Percentiles rank a stretch among this genome's conserved stretches.
These are phyloP conservation scores for Avena sativa DNA, from an alignment of 176 grass and related monocot species.

Conservation along the genomic window DNA sequence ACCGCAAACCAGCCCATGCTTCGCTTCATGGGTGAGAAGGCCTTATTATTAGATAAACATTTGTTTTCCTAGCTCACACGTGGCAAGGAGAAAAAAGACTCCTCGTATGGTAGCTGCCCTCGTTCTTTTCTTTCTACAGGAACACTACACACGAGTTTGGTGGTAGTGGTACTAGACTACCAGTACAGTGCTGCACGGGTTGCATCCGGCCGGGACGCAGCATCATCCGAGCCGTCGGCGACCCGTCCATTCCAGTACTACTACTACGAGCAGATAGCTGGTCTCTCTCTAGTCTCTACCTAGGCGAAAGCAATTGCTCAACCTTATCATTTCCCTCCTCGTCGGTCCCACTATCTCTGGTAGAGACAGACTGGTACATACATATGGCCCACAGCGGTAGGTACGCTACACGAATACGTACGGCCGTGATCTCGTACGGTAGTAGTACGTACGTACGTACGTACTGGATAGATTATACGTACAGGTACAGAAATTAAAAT, in stretches of 20 bases:
- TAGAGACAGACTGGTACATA: too few relatives aligned
- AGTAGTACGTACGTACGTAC: too few relatives aligned
- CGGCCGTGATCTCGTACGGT: too few relatives aligned
- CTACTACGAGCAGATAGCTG: not conserved
- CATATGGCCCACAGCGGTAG: too few relatives aligned
- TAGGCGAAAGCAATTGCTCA: conserved; percentile 29
- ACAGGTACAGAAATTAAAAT: too few relatives aligned
- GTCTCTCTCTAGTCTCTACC: not conserved
- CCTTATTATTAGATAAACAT: not conserved
- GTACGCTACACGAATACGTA: too few relatives aligned
- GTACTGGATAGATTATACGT: too few relatives aligned
- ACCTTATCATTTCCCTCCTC: conserved; percentile 6
- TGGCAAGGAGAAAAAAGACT: too few relatives aligned
- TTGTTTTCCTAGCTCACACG: not conserved
- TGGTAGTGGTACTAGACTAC: not conserved
- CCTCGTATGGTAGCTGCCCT: not conserved
- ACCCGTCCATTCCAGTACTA: not conserved
- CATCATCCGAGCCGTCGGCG: not conserved
- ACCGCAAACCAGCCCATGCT: not conserved
- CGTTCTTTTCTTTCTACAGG: not conserved
- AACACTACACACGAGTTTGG: not conserved
- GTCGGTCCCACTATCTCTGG: not conserved
- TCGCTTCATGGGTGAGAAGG: not conserved
- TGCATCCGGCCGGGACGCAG: not conserved
- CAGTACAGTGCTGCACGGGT: not conserved